phyloP scores from a whole-genome alignment of 2,329 filamentous ascomycete genomes.

The Ceratocystis huliohia region DNA sequence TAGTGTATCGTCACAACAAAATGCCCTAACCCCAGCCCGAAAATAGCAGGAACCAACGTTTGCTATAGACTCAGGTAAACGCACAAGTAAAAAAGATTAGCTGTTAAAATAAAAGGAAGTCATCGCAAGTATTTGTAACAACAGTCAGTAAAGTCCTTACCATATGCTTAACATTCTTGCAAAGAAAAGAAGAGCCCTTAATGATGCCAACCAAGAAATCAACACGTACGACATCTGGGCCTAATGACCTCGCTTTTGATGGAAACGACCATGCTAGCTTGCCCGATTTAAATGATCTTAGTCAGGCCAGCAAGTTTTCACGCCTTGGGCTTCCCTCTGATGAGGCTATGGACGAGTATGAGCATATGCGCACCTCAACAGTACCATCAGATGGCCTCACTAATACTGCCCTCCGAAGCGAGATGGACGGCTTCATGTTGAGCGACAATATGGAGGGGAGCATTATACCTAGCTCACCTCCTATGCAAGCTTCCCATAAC shows the following conservation, averaged over 20 bases:
- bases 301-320: constrained; percentile 4
- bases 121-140: not conserved
- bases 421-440: constrained; percentile 14
- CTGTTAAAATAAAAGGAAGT: not conserved
- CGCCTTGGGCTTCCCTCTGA: constrained; percentile 14
- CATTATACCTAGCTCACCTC: constrained; percentile 4
- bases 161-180: not conserved
- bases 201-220: not conserved
- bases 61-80: not conserved
- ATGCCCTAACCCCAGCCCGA: constrained; percentile 4
- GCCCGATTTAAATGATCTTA: not conserved
- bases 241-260: not conserved
- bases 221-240: not conserved
- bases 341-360: constrained; percentile 18
- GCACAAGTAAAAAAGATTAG: constrained; percentile 1
- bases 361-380: constrained; percentile 18
- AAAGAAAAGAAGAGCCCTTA: not conserved
- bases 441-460: not conserved
- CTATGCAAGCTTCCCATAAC: not conserved
- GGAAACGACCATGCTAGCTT: not conserved
- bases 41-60: not conserved
- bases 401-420: not conserved
- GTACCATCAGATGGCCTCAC: constrained; percentile 9
- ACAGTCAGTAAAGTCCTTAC: not conserved
- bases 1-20: not conserved